Percentiles rank a stretch among this genome's conserved stretches.
These are phyloP conservation scores for Rhodotorula taiwanensis DNA, from an alignment of 768 basidiomycete species.

Conservation along the genomic window DNA sequence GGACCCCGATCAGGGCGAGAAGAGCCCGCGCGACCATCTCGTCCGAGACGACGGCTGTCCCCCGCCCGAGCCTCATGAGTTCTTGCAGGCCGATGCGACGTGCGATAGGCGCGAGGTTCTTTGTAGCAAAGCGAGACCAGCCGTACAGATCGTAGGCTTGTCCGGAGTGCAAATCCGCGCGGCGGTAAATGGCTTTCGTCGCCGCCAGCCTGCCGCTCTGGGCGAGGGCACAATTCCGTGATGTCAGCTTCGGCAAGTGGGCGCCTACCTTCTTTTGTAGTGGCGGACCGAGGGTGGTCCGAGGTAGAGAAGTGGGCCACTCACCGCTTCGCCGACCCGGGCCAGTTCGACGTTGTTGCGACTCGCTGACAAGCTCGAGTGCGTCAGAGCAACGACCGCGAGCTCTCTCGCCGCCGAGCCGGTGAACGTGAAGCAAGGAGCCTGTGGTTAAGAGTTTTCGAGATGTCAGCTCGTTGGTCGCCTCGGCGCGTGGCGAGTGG, in stretches of 20 bases:
- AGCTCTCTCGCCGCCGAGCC: background rate
- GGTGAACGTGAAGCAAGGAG: background rate
- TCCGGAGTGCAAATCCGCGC: background rate
- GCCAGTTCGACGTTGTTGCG: conserved; percentile 5
- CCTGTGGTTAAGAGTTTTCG: too few species aligned
- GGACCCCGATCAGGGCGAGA: background rate
- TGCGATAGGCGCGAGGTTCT: background rate
- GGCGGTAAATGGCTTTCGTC: conserved; percentile 1
- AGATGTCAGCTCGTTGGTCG: too few species aligned
- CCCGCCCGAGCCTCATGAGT: background rate
- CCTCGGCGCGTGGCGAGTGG: background rate
- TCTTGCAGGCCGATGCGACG: background rate
- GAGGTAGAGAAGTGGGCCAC: background rate
- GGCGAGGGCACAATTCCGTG: too few species aligned
- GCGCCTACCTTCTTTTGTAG: too few species aligned
- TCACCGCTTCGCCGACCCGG: background rate
- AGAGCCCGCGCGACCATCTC: background rate
- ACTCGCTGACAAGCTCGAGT: background rate
- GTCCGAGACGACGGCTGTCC: background rate
- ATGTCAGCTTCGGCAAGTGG: too few species aligned
- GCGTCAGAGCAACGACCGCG: background rate
- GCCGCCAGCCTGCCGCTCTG: background rate
- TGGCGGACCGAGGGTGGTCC: too few species aligned
- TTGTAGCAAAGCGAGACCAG: background rate
- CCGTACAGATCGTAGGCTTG: background rate